phyloP scores from a whole-genome alignment of 768 basidiomycete species.

The Suillus weaverae region DNA sequence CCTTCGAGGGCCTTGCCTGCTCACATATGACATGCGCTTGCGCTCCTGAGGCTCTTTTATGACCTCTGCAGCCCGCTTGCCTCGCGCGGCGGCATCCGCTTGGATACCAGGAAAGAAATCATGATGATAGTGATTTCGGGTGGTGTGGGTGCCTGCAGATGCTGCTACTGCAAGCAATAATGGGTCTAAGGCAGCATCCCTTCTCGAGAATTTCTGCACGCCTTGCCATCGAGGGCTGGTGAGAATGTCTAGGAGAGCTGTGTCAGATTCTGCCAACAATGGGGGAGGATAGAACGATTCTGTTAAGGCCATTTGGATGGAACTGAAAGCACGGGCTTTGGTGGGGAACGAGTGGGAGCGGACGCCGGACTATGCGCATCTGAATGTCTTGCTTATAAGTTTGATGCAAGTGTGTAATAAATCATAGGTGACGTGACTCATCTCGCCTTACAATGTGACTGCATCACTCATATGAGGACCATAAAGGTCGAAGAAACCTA shows the following conservation, averaged over 20 bases:
- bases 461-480: background rate
- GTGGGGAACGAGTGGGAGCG: background rate
- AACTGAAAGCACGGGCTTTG: background rate
- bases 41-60: slow-evolving; percentile 36
- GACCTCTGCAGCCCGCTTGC: slow-evolving; percentile 51
- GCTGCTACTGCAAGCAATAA: slow-evolving; percentile 75
- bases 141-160: slow-evolving; percentile 74
- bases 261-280: slow-evolving; percentile 44
- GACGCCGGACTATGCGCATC: background rate
- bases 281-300: slow-evolving; percentile 29
- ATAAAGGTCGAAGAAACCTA: background rate
- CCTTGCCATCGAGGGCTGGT: slow-evolving; percentile 51
- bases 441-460: background rate
- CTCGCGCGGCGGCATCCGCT: slow-evolving; percentile 41
- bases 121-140: slow-evolving; percentile 85
- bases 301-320: slow-evolving; percentile 26
- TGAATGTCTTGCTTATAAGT: slow-evolving; percentile 9
- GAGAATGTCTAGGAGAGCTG: slow-evolving; percentile 65
- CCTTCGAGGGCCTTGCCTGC: slow-evolving; percentile 73
- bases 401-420: slow-evolving; percentile 1
- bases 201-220: slow-evolving; percentile 44
- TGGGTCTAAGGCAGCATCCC: slow-evolving; percentile 77
- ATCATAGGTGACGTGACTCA: background rate
- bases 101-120: slow-evolving; percentile 60
- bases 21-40: slow-evolving; percentile 60